A percentile compares a stretch with the other conserved stretches of the same genome.
Evolutionary conservation across 176 grass and related monocot species (phyloP).

Genomic region (Rhynchospora pubera): DNA sequence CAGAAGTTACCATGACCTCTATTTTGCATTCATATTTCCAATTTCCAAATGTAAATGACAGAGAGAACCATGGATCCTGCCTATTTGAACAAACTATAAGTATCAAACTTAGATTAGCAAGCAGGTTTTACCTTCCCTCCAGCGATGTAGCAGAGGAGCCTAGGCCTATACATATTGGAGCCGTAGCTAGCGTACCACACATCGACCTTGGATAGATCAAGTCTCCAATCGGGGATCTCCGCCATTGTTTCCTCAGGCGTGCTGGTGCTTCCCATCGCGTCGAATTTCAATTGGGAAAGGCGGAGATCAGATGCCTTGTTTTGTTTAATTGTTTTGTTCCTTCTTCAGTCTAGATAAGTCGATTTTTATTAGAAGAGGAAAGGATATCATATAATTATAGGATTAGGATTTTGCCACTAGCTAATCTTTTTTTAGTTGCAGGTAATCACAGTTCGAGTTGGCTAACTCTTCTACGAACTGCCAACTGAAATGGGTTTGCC

Average conservation of each 20-base stretch:
- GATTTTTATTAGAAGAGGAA: neutral
- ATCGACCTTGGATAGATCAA: conserved; percentile 47
- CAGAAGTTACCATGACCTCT: neutral
- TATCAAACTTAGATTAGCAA: neutral
- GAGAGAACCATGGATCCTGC: neutral
- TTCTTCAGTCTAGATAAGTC: neutral
- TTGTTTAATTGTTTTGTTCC: neutral
- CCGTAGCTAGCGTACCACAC: conserved; percentile 93
- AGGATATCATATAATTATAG: no score
- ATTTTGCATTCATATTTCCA: neutral
- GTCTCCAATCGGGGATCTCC: conserved; percentile 44
- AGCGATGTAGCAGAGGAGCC: conserved; percentile 82
- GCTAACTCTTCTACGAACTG: neutral
- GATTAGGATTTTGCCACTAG: neutral
- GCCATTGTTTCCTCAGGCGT: neutral
- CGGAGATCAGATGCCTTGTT: no score
- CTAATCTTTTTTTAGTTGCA: neutral
- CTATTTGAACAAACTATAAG: neutral
- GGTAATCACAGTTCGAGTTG: neutral
- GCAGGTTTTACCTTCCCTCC: conserved; percentile 64
- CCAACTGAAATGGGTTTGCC: neutral
- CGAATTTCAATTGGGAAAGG: neutral
- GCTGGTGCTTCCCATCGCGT: neutral
- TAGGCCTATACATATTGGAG: conserved; percentile 86
- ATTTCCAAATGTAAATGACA: neutral